phyloP scores from a whole-genome alignment of 768 basidiomycete genomes.

The Panaeolus cyanescens region DNA sequence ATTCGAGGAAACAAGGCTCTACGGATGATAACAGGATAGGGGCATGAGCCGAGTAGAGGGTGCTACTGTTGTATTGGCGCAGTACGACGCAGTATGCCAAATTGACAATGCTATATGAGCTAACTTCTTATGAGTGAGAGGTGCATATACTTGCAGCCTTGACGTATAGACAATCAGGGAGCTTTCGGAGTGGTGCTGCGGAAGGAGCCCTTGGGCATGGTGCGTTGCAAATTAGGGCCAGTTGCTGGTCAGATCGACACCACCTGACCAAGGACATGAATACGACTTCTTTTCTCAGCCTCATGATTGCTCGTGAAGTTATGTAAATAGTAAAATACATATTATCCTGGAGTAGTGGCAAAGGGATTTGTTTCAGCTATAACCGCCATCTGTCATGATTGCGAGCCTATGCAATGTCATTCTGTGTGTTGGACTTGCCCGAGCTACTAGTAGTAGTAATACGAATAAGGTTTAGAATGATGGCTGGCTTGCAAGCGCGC shows the following conservation, averaged over 20 bases:
- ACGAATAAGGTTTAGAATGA: too few relatives aligned
- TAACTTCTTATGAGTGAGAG: too few relatives aligned
- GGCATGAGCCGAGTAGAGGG: not conserved
- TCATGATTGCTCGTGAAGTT: not conserved
- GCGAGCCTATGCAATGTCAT: not conserved
- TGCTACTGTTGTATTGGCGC: not conserved
- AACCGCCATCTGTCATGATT: not conserved
- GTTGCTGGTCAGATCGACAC: not conserved
- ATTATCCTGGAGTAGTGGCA: not conserved
- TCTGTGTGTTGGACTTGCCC: not conserved
- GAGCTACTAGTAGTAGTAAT: too few relatives aligned
- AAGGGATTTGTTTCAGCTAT: not conserved
- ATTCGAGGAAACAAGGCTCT: too few relatives aligned
- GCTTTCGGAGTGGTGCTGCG: not conserved
- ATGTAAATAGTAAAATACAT: too few relatives aligned
- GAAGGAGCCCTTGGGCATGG: not conserved
- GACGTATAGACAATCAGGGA: not conserved
- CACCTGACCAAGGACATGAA: not conserved
- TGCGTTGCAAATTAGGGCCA: not conserved
- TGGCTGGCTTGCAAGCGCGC: too few relatives aligned
- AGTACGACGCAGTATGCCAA: not conserved
- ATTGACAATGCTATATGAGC: not conserved
- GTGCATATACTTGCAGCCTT: too few relatives aligned
- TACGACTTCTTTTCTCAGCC: not conserved
- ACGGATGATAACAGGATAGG: too few relatives aligned